A percentile compares a stretch with the other conserved stretches of the same genome.
Evolutionary conservation across 495 filamentous ascomycete species (phyloP).

Genomic region (Trypethelium eluteriae): DNA sequence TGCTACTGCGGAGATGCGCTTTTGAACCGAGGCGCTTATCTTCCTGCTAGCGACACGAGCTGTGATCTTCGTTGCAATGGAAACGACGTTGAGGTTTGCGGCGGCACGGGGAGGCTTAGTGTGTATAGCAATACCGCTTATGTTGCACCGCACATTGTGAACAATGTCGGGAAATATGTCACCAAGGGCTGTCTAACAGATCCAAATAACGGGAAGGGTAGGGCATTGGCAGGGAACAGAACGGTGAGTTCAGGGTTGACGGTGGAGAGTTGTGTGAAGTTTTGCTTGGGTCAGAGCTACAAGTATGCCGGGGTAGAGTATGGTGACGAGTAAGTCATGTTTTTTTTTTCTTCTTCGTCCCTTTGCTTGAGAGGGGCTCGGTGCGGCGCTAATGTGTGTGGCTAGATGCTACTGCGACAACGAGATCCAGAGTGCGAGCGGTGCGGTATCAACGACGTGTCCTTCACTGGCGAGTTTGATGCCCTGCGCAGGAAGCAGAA

Average conservation of each 20-base stretch:
- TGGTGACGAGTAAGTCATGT: constrained; percentile 15
- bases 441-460: constrained; percentile 10
- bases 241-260: constrained; percentile 31
- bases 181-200: constrained; percentile 19
- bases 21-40: neutral
- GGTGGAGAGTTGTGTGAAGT: constrained; percentile 35
- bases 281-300: constrained; percentile 33
- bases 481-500: constrained; percentile 15
- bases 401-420: constrained; percentile 7
- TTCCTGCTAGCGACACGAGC: constrained; percentile 16
- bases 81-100: constrained; percentile 19
- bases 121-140: constrained; percentile 23
- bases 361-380: neutral
- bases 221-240: constrained; percentile 17
- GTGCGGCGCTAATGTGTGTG: neutral
- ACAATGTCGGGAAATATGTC: constrained; percentile 17
- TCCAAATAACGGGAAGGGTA: constrained; percentile 16
- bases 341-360: neutral
- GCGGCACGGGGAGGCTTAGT: constrained; percentile 19
- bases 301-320: constrained; percentile 25
- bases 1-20: constrained; percentile 27
- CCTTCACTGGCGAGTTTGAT: constrained; percentile 7
- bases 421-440: constrained; percentile 11
- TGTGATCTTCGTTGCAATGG: constrained; percentile 20
- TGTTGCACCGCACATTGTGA: constrained; percentile 13